Base-by-base conservation (phyloP, 192 early-diverging fungal genomes). In the Rhizoclosmatium globosum region DNA sequence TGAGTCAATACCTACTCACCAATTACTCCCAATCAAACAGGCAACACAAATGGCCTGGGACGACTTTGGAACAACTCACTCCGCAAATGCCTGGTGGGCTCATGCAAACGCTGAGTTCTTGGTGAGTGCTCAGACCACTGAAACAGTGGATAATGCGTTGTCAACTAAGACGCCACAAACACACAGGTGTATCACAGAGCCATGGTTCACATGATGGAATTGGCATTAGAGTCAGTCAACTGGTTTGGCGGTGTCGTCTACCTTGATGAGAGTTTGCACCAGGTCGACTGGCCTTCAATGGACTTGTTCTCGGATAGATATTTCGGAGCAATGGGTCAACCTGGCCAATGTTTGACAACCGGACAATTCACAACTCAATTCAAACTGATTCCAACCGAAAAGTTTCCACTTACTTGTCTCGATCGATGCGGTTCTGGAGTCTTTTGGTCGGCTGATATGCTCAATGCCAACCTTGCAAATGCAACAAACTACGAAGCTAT, bases 1-100 rank as follows among this genome's bases (percentile, higher is more conserved):
- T 31, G 31, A 31, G 31, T 31, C 31, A 31, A 31, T 31, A 31
- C n/a, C n/a, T n/a, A n/a, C 31, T 31, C 31, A 31, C 31, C 31
- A 31, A 31, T 31, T 31, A 31, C 31, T 31, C 31, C 31, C 31
- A 31, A 31, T 31, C 31, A 31, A 31, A 31, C 31, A 31, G 31
- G 31, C 31, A 31, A 31, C 31, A 31, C 31, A 31, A 31, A 62
- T 62, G 60, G 11, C 53, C 17, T 38, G 17, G 38, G 57, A 62
- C 60, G 71, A 73, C 42, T 73, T 73, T 59, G 47, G 15, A 21
- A 11, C 7, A 7, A 60, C 57, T 59, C 71, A 73, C 53, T 7
- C 60, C 17, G 17, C 15, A 21, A 60, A 73, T n/a, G 60, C 53
- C 17, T 41, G 50, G 50, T 31, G 38, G 53, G 31, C 53, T n/a